phyloP scores from a whole-genome alignment of 768 basidiomycete species.

The Pleurotus ostreatus region DNA sequence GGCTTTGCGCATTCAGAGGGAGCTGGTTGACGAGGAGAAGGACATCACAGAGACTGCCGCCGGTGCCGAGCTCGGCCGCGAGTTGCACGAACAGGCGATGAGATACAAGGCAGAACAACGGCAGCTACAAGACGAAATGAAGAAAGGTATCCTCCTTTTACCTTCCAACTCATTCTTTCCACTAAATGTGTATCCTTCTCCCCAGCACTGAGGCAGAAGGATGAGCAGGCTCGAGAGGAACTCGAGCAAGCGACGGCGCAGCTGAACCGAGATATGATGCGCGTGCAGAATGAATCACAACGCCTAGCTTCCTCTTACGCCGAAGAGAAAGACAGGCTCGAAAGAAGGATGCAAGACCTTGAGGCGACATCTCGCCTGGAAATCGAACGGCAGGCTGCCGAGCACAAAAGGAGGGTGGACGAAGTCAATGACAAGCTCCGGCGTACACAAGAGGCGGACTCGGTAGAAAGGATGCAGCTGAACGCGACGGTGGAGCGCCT shows the following conservation, averaged over 20 bases:
- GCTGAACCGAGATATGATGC: constrained; percentile 28
- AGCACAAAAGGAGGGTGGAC: too few species aligned
- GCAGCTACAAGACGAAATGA: constrained; percentile 44
- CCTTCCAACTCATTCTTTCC: not conserved
- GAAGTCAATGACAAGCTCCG: too few species aligned
- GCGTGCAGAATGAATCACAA: constrained; percentile 24
- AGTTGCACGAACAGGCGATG: constrained; percentile 42
- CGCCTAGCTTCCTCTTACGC: constrained; percentile 27
- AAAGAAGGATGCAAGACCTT: constrained; percentile 8
- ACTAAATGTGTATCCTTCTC: not conserved
- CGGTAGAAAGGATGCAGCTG: too few species aligned
- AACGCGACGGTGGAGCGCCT: too few species aligned
- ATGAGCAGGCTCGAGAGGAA: constrained; percentile 30
- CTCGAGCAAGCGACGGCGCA: constrained; percentile 31
- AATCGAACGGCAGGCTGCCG: too few species aligned
- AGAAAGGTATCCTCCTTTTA: constrained; percentile 13
- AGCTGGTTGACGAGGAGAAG: constrained; percentile 47
- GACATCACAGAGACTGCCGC: constrained; percentile 50
- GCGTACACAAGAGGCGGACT: too few species aligned
- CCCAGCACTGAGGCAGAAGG: constrained; percentile 24
- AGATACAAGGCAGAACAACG: constrained; percentile 45
- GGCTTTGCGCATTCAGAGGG: constrained; percentile 49
- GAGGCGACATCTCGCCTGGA: too few species aligned
- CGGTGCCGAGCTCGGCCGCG: constrained; percentile 48
- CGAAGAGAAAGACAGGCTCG: constrained; percentile 21